Base-by-base conservation (phyloP, 1,284 basidiomycete species). In the Melanopsichium pennsylvanicum region DNA sequence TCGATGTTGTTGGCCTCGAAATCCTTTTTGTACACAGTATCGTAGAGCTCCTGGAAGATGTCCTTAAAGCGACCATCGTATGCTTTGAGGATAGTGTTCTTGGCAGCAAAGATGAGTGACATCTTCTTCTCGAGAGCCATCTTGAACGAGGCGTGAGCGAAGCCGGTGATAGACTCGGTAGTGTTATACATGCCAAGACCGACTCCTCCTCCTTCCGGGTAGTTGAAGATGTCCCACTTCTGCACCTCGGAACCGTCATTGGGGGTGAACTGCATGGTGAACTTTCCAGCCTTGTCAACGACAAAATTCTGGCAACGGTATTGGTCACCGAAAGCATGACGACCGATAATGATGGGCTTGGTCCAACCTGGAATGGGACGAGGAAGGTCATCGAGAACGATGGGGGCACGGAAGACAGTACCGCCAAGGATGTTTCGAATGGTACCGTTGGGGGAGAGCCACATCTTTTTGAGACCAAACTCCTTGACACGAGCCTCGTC, bases 361-460 rank as follows among this genome's bases (percentile, higher is more conserved):
- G 87, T 87, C 95, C 95, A 98, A 46, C 96, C 95, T 36, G 74
- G 76, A 34, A 98, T 87, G 18, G 93, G 92, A 78, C 90, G 90
- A 33, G 95, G 96, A 78, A 98, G 90, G 70, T 89, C 88, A 47
- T 89, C 82, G 39, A 97, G 87, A 79, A 98, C 89, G 83, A 98
- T 98, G 72, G 96, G 96, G 83, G 97, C 95, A 70, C 95, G 90
- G 88, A 98, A 98, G 58, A 98, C 95, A 27, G 95, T 97, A 48
- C 95, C 95, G 42, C 93, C 93, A 46, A 97, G 88, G 77, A 96
- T 94, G 83, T 97, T 97, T 74, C 94, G 90, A 83, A 97, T 73
- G 31, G 67, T 58, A 26, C 78, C 78, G 67, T 81, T 76, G 51
- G 78, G 79, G 33, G 49, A 72, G 60, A 79, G 73, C 80, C 80